Base-by-base conservation (phyloP, 371 early-diverging fungal genomes). In the Massospora cicadina region DNA sequence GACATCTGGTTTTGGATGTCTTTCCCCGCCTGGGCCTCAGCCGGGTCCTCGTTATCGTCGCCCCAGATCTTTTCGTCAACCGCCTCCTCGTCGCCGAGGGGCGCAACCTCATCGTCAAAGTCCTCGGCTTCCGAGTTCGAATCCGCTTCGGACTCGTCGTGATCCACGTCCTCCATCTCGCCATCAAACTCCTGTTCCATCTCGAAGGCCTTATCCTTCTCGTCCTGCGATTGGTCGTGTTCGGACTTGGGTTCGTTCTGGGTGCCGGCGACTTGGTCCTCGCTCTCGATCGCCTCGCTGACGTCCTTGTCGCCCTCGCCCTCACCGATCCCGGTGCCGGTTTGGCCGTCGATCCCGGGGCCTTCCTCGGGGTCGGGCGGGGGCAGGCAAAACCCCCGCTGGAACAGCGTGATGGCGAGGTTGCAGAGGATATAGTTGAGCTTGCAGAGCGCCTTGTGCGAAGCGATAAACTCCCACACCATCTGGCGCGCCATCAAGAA, bases 21-120 rank as follows among this genome's bases (percentile, higher is more conserved):
- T 43, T 43, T 43, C 24, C 72, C 75, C 27, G 78, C 73, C 0
- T 74, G 70, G 31, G 81, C 76, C 65, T 76, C 72, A 32, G 77
- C 79, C 70, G 83, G 81, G 65, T 81, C 77, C 60, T 76, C 76
- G 55, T 83, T 77, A 29, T 91, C 86, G 67, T 89, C 93, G 43
- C 85, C 87, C 98, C 98, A 98, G 82, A 98, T 81, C 79, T 93
- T 91, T 67, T 96, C 94, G 68, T 98, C 98, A 25, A 98, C 84
- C 1, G 88, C 89, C 63, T 93, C 88, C 0, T 89, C 89, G 65
- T 90, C 84, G 66, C 84, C 81, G 67, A 92, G 93, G 0, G 92
- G 80, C 63, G 94, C 86, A 26, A 93, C 95, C 74, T 95, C 84
- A 68, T 92, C 82, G 69, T 97, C 95, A 66, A 91, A 91, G 65